Conservation (phyloP, 2,329 filamentous ascomycete genomes). For the Sporothrix variecibatus region DNA sequence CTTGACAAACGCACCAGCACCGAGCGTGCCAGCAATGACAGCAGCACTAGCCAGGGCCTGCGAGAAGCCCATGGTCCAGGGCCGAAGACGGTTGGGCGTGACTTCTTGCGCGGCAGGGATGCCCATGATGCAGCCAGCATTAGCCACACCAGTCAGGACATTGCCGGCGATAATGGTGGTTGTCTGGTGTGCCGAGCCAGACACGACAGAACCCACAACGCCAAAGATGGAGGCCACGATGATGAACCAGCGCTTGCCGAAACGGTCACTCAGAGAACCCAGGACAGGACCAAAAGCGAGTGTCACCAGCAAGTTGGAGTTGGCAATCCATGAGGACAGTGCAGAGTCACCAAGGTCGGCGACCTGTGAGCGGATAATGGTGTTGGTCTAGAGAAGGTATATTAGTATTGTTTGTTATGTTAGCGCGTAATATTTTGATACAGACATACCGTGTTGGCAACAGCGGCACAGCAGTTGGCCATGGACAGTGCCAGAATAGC, state of each 20-base stretch:
- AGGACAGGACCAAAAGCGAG: not conserved
- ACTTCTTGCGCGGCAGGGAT: slow-evolving; percentile 4
- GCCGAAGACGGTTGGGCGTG: slow-evolving; percentile 1
- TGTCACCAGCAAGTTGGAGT: not conserved
- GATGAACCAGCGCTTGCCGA: not conserved
- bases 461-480: slow-evolving; percentile 4
- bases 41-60: not conserved
- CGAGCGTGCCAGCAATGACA: not conserved
- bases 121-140: not conserved
- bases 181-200: not conserved
- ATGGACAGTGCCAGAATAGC: slow-evolving; percentile 8
- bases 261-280: not conserved
- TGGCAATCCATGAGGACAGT: not conserved
- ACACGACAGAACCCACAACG: not conserved
- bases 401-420: not conserved
- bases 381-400: not conserved
- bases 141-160: not conserved
- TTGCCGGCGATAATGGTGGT: not conserved
- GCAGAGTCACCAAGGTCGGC: not conserved
- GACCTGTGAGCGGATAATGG: not conserved
- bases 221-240: not conserved
- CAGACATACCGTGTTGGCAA: slow-evolving; percentile 1
- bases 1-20: slow-evolving; percentile 15
- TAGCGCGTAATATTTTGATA: not conserved
- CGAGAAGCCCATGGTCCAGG: slow-evolving; percentile 15